Evolutionary conservation across 306 rosid genomes (phyloP).

Genomic region (Canavalia gladiata): DNA sequence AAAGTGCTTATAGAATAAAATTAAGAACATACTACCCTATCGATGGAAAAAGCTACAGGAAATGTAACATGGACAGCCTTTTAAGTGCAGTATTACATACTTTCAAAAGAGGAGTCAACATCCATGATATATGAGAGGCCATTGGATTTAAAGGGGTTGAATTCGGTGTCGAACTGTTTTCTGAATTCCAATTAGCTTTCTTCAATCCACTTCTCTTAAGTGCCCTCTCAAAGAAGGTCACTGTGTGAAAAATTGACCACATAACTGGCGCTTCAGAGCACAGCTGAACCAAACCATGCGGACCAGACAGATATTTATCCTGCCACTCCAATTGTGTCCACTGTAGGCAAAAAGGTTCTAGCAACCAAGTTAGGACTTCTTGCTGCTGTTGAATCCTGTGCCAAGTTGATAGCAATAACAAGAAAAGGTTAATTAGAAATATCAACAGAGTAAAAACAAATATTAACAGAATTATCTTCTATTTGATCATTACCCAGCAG

Average conservation of each 20-base stretch:
- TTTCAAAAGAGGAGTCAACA: conserved; percentile 93
- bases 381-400: conserved; percentile 94
- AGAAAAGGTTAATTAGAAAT: conserved; percentile 26
- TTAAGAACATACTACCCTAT: conserved; percentile 38
- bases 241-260: conserved; percentile 94
- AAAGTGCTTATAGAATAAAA: conserved; percentile 27
- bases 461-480: conserved; percentile 9
- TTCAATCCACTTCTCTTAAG: conserved; percentile 95
- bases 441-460: conserved; percentile 31
- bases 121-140: conserved; percentile 93
- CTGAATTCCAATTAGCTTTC: conserved; percentile 68
- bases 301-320: conserved; percentile 86
- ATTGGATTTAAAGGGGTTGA: conserved; percentile 76
- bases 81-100: conserved; percentile 58
- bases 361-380: conserved; percentile 94
- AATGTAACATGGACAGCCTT: conserved; percentile 41
- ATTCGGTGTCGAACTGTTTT: conserved; percentile 61
- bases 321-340: conserved; percentile 96
- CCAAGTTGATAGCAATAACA: conserved; percentile 46
- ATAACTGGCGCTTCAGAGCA: conserved; percentile 77
- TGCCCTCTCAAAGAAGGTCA: conserved; percentile 97
- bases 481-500: conserved; percentile 81
- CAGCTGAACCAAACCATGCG: conserved; percentile 78
- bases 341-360: conserved; percentile 89
- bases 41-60: conserved; percentile 47